phyloP scores from a whole-genome alignment of 352 stramenopile species.

The Globisporangium nagaii region DNA sequence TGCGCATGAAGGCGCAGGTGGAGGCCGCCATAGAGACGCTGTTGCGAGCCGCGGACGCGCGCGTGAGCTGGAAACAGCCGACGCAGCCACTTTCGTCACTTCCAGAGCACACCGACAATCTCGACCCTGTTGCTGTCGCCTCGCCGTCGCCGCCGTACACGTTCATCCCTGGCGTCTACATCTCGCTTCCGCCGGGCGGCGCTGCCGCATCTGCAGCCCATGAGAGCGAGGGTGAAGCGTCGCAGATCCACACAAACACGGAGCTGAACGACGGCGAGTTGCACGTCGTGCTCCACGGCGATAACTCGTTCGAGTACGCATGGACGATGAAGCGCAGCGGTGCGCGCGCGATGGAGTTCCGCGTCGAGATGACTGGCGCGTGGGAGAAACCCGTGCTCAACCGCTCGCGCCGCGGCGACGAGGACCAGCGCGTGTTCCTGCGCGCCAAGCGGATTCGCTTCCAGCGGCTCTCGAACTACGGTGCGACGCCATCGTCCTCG shows the following conservation, averaged over 20 bases:
- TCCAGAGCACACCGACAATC: background rate
- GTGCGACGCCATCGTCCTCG: no score
- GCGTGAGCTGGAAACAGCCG: slow-evolving; percentile 52
- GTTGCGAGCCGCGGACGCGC: slow-evolving; percentile 46
- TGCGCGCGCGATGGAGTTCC: slow-evolving; percentile 61
- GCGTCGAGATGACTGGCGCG: slow-evolving; percentile 51
- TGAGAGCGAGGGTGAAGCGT: no score
- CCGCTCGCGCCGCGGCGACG: slow-evolving; percentile 57
- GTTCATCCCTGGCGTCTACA: slow-evolving; percentile 64
- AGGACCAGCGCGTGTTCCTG: slow-evolving; percentile 74
- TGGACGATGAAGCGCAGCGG: slow-evolving; percentile 57
- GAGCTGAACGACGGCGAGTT: slow-evolving; percentile 31
- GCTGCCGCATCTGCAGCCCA: background rate
- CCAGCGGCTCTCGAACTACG: slow-evolving; percentile 67
- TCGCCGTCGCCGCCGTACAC: slow-evolving; percentile 23
- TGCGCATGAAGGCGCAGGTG: slow-evolving; percentile 49
- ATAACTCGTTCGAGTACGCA: slow-evolving; percentile 79
- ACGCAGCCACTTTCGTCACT: no score
- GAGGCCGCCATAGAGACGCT: slow-evolving; percentile 55
- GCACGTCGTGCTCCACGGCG: slow-evolving; percentile 57
- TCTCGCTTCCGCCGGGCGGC: background rate
- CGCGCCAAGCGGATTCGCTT: slow-evolving; percentile 53
- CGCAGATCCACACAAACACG: background rate
- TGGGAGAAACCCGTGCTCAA: slow-evolving; percentile 78
- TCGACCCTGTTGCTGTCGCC: background rate